Conservation (phyloP, 1,284 basidiomycete genomes). For the Dichomitus squalens region DNA sequence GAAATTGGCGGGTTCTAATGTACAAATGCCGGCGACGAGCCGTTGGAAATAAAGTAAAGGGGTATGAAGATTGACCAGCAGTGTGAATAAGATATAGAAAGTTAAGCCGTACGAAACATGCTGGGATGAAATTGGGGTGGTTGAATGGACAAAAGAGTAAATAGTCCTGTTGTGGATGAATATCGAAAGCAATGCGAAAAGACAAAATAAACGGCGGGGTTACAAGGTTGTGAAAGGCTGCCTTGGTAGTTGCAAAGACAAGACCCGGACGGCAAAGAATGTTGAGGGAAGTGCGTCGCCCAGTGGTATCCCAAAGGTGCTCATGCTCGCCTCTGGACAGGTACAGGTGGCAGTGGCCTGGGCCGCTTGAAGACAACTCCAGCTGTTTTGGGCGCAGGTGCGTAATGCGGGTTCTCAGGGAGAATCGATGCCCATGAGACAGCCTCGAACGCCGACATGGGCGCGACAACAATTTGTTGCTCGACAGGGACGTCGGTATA, state of each 20-base stretch:
- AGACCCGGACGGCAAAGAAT: background rate
- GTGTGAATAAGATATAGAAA: constrained; percentile 11
- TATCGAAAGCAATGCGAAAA: background rate
- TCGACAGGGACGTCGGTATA: background rate
- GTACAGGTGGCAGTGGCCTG: constrained; percentile 20
- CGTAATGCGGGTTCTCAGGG: constrained; percentile 2
- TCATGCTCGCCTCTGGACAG: constrained; percentile 3
- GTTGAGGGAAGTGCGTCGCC: background rate
- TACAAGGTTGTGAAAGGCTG: background rate
- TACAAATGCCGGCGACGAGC: constrained; percentile 20
- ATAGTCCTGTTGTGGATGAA: background rate
- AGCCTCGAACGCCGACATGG: constrained; percentile 6
- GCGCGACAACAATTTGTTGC: background rate
- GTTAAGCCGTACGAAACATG: background rate
- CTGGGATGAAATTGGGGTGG: background rate
- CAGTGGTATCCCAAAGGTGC: background rate
- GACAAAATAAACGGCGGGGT: background rate
- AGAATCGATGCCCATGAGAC: background rate
- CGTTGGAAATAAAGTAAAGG: constrained; percentile 6
- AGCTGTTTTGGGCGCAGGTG: constrained; percentile 4
- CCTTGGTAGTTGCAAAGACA: background rate
- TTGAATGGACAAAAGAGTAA: background rate
- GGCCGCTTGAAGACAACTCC: background rate
- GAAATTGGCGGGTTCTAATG: constrained; percentile 7
- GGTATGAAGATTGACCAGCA: constrained; percentile 19